phyloP scores from a whole-genome alignment of 2,329 filamentous ascomycete genomes.

The Cladosporium austrohemisphaericum region DNA sequence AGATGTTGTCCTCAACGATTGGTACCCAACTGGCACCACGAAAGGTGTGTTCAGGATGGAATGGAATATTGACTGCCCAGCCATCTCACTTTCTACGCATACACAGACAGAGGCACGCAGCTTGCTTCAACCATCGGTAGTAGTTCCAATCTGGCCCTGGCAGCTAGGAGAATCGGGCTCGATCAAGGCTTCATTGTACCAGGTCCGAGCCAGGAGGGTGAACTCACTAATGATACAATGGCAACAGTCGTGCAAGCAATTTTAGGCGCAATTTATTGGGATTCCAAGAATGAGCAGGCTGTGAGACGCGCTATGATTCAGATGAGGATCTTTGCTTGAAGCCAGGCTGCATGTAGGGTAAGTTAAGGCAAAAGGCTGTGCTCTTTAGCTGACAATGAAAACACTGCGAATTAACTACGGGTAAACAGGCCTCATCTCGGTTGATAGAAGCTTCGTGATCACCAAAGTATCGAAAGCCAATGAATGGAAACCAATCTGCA shows the following conservation, averaged over 20 bases:
- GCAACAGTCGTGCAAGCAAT: slow-evolving; percentile 14
- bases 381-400: too few species aligned
- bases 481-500: too few species aligned
- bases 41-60: neutral
- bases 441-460: too few species aligned
- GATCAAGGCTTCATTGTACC: neutral
- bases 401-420: too few species aligned
- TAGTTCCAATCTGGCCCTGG: neutral
- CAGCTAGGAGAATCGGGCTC: neutral
- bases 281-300: slow-evolving; percentile 2
- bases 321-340: neutral
- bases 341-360: too few species aligned
- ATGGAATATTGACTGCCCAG: neutral
- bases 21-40: neutral
- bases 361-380: too few species aligned
- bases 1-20: slow-evolving; percentile 3
- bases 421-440: too few species aligned
- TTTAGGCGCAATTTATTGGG: slow-evolving; percentile 13
- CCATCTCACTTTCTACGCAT: neutral
- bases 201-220: neutral
- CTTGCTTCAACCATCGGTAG: neutral
- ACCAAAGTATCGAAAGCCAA: too few species aligned
- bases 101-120: neutral
- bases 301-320: neutral
- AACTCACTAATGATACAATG: slow-evolving; percentile 1